phyloP scores from a whole-genome alignment of 805 yeast species.

The Cyberlindnera mycetangii region DNA sequence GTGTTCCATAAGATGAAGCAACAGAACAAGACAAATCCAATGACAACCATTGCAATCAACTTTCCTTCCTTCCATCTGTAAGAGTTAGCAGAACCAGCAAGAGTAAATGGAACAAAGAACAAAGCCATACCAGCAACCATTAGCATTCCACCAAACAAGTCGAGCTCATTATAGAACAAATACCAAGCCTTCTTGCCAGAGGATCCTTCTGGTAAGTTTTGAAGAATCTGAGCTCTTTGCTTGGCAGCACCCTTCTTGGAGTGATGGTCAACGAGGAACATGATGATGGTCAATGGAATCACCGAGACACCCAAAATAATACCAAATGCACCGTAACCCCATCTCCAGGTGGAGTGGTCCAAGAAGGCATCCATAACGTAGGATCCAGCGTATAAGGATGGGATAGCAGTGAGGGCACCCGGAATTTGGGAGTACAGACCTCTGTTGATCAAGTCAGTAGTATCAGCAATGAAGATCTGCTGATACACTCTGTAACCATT shows the following conservation, averaged over 20 bases:
- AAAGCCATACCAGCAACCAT: conserved; percentile 24
- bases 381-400: conserved; percentile 29
- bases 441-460: conserved; percentile 37
- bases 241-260: conserved; percentile 16
- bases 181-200: conserved; percentile 13
- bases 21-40: conserved; percentile 24
- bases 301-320: conserved; percentile 32
- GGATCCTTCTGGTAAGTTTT: conserved; percentile 21
- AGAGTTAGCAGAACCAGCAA: conserved; percentile 26
- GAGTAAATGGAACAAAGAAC: conserved; percentile 30
- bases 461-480: conserved; percentile 37
- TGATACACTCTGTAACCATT: conserved; percentile 36
- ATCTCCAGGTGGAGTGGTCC: conserved; percentile 41
- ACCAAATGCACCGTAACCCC: conserved; percentile 48
- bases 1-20: conserved; percentile 26
- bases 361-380: conserved; percentile 31
- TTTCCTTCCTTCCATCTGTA: conserved; percentile 25
- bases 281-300: conserved; percentile 22
- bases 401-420: conserved; percentile 31
- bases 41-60: conserved; percentile 27
- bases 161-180: conserved; percentile 22
- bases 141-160: conserved; percentile 25
- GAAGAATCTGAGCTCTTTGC: conserved; percentile 12
- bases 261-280: conserved; percentile 26
- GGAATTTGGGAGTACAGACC: conserved; percentile 38